Evolutionary conservation across 2,329 filamentous ascomycete genomes (phyloP), one percentile per base, ranked within the genome.

Genomic region (Coniochaeta prunicola): DNA sequence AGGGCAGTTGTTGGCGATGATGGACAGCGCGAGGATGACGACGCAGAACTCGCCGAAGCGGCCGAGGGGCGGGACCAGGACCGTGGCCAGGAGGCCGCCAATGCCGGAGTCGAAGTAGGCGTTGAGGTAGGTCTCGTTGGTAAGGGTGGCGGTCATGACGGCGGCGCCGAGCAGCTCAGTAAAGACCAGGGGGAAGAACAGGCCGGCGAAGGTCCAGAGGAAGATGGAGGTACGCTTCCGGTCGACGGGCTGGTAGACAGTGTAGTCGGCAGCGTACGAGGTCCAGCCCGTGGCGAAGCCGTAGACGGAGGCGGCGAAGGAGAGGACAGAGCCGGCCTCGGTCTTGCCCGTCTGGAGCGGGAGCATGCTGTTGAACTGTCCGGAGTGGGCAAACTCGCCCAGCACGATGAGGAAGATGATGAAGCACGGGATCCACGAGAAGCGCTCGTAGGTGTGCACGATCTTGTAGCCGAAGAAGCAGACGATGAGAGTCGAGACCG

Each of bases 401-500:
- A 90, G 75, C 1, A 88, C 79, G 63, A 92, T 86, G 59, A 92
- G 71, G 74, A 92, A 89, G 64, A 91, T 83, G 66, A 91, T 83
- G 65, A 85, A 82, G 56, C 85, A 84, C 0, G 90, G 88, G 54
- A 90, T 83, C 88, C 85, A 93, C 60, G 79, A 86, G 77, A 78
- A 92, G 70, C 85, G 83, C 70, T 93, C 90, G 73, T 92, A 94
- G 10, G 75, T 74, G 72, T 93, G 90, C 1, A 94, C 88, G 36
- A 92, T 74, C 71, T 85, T 83, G 78, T 92, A 88, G 63, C 90
- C 84, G 71, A 89, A 90, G 42, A 89, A 81, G n/a, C 86, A 88
- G 62, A 93, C 78, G 53, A 86, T 58, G 57, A 91, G 80, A 0
- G 88, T 91, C 64, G 80, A 82, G 57, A 85, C 69, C 10, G 87